Percentiles rank a stretch among this genome's conserved stretches.
phyloP scores from a whole-genome alignment of 1,284 basidiomycete species.

The Rhodotorula sp. region DNA sequence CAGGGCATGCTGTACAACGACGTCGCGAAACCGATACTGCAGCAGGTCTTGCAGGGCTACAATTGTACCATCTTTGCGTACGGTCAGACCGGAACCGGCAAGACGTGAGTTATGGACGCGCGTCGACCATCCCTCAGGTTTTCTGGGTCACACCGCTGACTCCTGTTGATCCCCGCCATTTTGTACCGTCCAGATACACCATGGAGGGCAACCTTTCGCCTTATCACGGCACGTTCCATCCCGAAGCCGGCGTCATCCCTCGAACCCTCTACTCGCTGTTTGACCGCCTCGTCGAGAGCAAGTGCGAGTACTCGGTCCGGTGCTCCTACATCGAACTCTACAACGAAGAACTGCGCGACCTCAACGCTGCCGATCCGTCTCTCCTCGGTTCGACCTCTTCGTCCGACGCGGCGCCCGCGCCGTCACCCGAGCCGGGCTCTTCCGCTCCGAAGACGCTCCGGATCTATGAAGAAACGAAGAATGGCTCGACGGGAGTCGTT shows the following conservation, averaged over 20 bases:
- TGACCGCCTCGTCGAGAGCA: slow-evolving; percentile 69
- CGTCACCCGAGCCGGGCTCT: slow-evolving; percentile 55
- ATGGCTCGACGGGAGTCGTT: slow-evolving; percentile 63
- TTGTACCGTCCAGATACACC: slow-evolving; percentile 63
- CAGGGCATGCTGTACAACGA: slow-evolving; percentile 92
- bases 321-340: slow-evolving; percentile 97
- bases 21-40: slow-evolving; percentile 87
- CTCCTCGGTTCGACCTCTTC: background rate
- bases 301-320: slow-evolving; percentile 86
- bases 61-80: slow-evolving; percentile 99
- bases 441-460: slow-evolving; percentile 66
- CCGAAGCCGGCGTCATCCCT: slow-evolving; percentile 96
- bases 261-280: slow-evolving; percentile 91
- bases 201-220: slow-evolving; percentile 89
- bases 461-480: slow-evolving; percentile 87
- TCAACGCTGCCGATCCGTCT: slow-evolving; percentile 71
- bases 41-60: slow-evolving; percentile 91
- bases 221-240: slow-evolving; percentile 74
- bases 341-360: slow-evolving; percentile 97
- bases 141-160: no score
- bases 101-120: slow-evolving; percentile 88
- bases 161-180: no score
- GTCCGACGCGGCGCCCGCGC: slow-evolving; percentile 4
- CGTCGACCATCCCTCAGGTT: no score
- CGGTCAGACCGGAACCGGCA: slow-evolving; percentile 97